Evolutionary conservation across 2,329 filamentous ascomycete species (phyloP).

Genomic region (Furcasterigmium furcatum): DNA sequence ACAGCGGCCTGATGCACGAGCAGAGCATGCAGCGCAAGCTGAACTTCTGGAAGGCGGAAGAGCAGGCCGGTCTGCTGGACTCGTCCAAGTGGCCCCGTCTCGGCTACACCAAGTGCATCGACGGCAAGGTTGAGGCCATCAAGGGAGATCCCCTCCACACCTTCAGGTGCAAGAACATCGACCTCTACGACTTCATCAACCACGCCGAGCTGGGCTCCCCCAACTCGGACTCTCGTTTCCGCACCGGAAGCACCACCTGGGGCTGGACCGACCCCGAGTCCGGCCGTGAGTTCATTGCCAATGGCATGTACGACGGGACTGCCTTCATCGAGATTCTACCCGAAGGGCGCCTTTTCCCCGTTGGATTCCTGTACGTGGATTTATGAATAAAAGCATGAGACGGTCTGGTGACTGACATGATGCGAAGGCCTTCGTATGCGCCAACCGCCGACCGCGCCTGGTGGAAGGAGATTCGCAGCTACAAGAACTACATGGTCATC

Average conservation of each 20-base stretch:
- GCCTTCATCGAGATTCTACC: conserved; percentile 37
- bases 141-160: conserved; percentile 10
- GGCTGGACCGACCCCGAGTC: conserved; percentile 34
- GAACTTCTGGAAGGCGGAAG: not conserved
- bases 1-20: conserved; percentile 25
- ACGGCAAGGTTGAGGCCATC: conserved; percentile 10
- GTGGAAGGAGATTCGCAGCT: conserved; percentile 33
- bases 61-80: conserved; percentile 7
- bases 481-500: conserved; percentile 26
- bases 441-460: conserved; percentile 3
- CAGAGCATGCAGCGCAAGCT: conserved; percentile 10
- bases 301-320: conserved; percentile 28
- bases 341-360: conserved; percentile 34
- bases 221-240: conserved; percentile 11
- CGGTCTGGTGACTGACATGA: conserved; percentile 27
- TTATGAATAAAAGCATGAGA: no score
- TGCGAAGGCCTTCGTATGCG: conserved; percentile 27
- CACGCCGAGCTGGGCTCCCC: no score
- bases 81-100: conserved; percentile 10
- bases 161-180: conserved; percentile 24
- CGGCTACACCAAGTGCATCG: conserved; percentile 10
- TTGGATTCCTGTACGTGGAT: conserved; percentile 32
- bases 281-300: conserved; percentile 20
- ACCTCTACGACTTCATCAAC: conserved; percentile 52
- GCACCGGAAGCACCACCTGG: conserved; percentile 24